Base-by-base conservation (phyloP, 768 basidiomycete species). In the Trametopsis cervina region DNA sequence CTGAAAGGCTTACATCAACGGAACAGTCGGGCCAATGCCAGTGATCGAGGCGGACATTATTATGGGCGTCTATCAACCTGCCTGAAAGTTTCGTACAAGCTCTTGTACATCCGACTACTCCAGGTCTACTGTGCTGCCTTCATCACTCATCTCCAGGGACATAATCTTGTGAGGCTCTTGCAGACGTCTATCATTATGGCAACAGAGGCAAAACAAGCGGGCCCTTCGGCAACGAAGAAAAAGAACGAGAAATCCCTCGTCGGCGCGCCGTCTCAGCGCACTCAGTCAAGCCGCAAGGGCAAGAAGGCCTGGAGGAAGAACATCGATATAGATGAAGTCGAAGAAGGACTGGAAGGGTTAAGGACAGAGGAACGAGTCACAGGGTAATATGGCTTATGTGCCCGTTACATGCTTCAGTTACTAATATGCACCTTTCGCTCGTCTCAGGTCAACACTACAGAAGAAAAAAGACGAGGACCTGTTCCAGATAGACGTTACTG, bases 281-380 rank as follows among this genome's bases (percentile, higher is more conserved):
- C 65, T 18, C 91, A 94, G 63, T 64, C 80, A 0, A 88, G 84
- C 57, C 71, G 92, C 49, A 95, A 91, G 64, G 89, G 91, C n/a
- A 95, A 95, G 64, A 80, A 78, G 47, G 81, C 92, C 40, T 95
- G 93, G 93, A 68, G 93, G 62, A 95, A 96, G 69, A 89, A 96
- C 64, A 83, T 95, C 44, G 82, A 95, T 62, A 76, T 95, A 42
- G 77, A 79, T 21, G 81, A 81, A 42, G 81, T 93, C 17, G 91
- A 94, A 57, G 69, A 73, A 40, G 81, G 79, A 2, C 59, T 94
- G 53, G 92, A 94, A 63, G 76, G 70, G 49, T 68, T 88, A 51
- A 71, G 92, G 46, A 77, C 76, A n/a, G 89, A 94, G 62, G 91
- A 94, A 61, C 71, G 88, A 46, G 75, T 82, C 4, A 77, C 76